Evolutionary conservation across 352 stramenopile genomes (phyloP).

Genomic region (Globisporangium perplexum): DNA sequence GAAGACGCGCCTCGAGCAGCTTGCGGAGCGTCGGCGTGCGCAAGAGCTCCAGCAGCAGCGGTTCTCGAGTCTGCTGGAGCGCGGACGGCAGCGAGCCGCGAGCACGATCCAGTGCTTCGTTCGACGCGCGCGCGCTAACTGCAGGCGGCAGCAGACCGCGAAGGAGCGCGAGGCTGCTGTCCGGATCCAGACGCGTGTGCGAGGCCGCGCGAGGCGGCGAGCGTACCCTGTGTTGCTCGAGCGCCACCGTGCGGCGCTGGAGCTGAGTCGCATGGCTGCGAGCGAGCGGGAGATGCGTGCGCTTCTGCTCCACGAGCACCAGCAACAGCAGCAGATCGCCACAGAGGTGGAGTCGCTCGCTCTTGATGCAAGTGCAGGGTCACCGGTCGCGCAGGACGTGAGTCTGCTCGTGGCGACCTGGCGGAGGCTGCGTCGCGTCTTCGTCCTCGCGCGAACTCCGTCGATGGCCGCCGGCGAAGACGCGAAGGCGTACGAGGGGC

Average conservation of each 20-base stretch:
- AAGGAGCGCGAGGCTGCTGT: constrained; percentile 11
- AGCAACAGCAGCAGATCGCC: constrained; percentile 7
- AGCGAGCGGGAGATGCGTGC: constrained; percentile 27
- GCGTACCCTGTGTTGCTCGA: not conserved
- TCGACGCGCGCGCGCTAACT: constrained; percentile 3
- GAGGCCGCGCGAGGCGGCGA: constrained; percentile 16
- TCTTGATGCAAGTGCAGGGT: not conserved
- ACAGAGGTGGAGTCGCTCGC: not conserved
- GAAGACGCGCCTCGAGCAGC: constrained; percentile 39
- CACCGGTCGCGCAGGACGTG: constrained; percentile 23
- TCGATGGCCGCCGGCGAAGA: constrained; percentile 5
- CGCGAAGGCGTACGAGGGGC: not conserved
- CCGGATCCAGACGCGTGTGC: constrained; percentile 27
- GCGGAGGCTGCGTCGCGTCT: constrained; percentile 43
- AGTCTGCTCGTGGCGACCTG: constrained; percentile 40
- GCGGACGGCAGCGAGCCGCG: constrained; percentile 18
- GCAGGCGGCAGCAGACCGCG: not conserved
- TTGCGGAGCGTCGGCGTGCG: constrained; percentile 22
- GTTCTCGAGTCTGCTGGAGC: constrained; percentile 10
- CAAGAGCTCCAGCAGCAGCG: constrained; percentile 14
- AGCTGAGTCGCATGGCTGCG: constrained; percentile 23
- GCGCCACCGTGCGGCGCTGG: constrained; percentile 15
- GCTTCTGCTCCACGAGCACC: constrained; percentile 10
- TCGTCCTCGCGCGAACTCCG: constrained; percentile 24
- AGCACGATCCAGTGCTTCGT: constrained; percentile 23